Base-by-base conservation (phyloP, 2,329 filamentous ascomycete species). In the Ophiosphaerella narmari region DNA sequence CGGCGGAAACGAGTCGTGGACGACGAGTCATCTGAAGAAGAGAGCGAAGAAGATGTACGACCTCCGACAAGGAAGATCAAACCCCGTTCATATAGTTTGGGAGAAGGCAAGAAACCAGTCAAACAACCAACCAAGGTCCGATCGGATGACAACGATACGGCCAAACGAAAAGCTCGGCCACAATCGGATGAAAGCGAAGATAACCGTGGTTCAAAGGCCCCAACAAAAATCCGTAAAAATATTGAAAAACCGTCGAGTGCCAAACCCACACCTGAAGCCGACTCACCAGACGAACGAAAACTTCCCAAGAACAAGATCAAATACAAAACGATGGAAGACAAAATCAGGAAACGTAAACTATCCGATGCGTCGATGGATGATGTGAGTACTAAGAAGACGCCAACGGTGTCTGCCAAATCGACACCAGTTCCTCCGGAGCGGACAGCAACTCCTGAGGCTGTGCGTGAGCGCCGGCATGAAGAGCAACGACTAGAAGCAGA, bases 31-130 rank as follows among this genome's bases (percentile, higher is more conserved):
- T 71, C 69, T 4, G 64, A 69, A 14, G 70, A 72, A 2, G 68
- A 72, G 39, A 71, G 65, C 44, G 70, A 74, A 34, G 68, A 72
- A 39, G 70, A 73, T 42, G 68, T 71, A n/a, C 68, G 71, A 18
- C 65, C 68, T 12, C 68, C 68, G 7, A 63, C 57, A 18, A 65
- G 69, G 52, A 72, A 71, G 45, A 50, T 53, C 23, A 71, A 72
- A 26, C 64, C 62, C 36, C 63, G 69, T 11, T 70, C 69, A 2
- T 69, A 57, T 18, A 73, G 70, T 50, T 67, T 72, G 38, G 68
- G 68, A 18, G 68, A 70, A 42, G 68, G 68, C 31, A 57, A 61
- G 42, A 70, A 70, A 46, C 62, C 65, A 18, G 63, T 63, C 39
- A 73, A 72, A 55, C 69, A 62, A 45, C 52, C 55, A 21, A 54